These are phyloP conservation scores for Phalaenopsis equestris DNA, from an alignment of 106 monocot species.

Conservation along the genomic window DNA sequence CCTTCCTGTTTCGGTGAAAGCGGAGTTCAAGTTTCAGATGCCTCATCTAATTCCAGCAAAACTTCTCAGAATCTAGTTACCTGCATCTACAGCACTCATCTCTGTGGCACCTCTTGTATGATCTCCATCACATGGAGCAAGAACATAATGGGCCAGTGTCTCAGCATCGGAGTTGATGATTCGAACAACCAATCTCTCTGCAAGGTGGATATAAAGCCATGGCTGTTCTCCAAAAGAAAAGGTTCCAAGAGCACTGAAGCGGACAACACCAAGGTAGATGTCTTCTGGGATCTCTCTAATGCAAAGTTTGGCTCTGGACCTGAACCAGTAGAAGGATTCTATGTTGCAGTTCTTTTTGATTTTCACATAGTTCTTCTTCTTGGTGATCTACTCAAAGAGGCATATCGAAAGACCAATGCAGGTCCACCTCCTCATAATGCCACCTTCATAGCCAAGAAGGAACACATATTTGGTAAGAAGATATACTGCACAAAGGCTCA, in stretches of 20 bases:
- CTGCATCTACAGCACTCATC: conserved; percentile 49
- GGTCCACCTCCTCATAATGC: conserved; percentile 24
- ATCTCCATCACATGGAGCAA: conserved; percentile 73
- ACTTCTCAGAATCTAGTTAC: conserved; percentile 48
- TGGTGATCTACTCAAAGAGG: conserved; percentile 63
- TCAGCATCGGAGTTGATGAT: conserved; percentile 54
- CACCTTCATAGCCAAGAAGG: conserved; percentile 45
- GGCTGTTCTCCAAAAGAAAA: conserved; percentile 81
- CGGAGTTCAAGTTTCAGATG: conserved; percentile 64
- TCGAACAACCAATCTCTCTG: conserved; percentile 32
- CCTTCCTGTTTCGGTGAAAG: conserved; percentile 85
- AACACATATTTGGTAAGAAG: conserved; percentile 79
- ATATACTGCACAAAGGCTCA: conserved; percentile 51
- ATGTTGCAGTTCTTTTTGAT: conserved; percentile 48
- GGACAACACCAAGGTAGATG: conserved; percentile 32
- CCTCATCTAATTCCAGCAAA: conserved; percentile 30
- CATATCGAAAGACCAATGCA: conserved; percentile 34
- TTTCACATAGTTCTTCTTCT: conserved; percentile 55
- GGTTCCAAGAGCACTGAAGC: conserved; percentile 50
- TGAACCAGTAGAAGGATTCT: conserved; percentile 61
- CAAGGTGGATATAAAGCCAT: conserved; percentile 46
- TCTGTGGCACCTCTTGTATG: conserved; percentile 18
- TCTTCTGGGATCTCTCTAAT: conserved; percentile 77
- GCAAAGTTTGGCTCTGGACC: conserved; percentile 65
- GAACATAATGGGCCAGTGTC: conserved; percentile 58